Base-by-base conservation (phyloP, 345 rosid species). In the Salix suchowensis region DNA sequence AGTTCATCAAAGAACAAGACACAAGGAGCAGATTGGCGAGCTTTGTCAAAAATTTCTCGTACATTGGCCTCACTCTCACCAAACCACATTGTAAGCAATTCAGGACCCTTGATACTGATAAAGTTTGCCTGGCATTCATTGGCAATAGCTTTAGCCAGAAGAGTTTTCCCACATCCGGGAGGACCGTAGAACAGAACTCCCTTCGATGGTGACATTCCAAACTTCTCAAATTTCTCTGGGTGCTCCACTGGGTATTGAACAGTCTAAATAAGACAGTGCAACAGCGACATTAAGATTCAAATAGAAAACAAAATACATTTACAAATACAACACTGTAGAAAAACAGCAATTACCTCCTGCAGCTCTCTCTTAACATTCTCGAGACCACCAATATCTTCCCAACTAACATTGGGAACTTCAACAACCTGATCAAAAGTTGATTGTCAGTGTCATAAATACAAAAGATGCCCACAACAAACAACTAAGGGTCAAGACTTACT, bases 241-340 rank as follows among this genome's bases (percentile, higher is more conserved):
- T 94, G 98, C 91, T 94, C 97, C 85, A 94, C 98, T 14, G 98
- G 98, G 80, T 94, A 94, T 81, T 94, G 98, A 81, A 94, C 98
- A 81, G 98, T 94, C 97, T 94, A 84, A 82, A 82, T 19, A 21
- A 24, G 66, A 71, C 71, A 67, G 36, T 30, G 19, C 37, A 23
- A 70, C 6, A 65, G 52, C 37, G 6, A 58, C 30, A 37, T 69
- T 8, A 12, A 70, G 42, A 50, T 39, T 37, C 24, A 55, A 3
- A 74, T 8, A 34, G 30, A 76, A 24, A 12, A 65, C 58, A 52
- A 37, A n/a, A 46, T 16, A 65, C 5, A 73, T 26, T 40, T 8
- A 68, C 34, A 72, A 3, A 44, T 52, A 28, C 16, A 71, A 26
- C 50, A 11, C 55, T 64, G 11, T 37, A 52, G 10, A 70, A 23